Base-by-base conservation (phyloP, 2,329 filamentous ascomycete genomes). In the Penicillium sp. region DNA sequence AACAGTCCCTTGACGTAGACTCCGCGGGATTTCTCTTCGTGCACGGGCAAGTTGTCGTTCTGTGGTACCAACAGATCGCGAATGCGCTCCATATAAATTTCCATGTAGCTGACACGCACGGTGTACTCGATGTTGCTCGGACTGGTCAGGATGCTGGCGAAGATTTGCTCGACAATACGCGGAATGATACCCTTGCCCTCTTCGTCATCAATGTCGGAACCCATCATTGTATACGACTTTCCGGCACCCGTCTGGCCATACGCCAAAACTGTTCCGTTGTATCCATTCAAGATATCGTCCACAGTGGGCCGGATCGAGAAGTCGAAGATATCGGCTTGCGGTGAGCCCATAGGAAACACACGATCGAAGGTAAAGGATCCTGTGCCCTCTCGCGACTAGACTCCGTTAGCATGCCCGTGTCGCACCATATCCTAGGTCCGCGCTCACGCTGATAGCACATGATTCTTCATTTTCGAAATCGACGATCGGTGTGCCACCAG, bases 141-240 rank as follows among this genome's bases (percentile, higher is more conserved):
- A 67, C 92, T 96, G 22, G 89, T 86, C 77, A 97, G 82, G 74
- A 97, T 97, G 77, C 90, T 96, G 66, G 89, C 88, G 73, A 97
- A 97, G 72, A 97, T 97, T 78, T 97, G 93, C 77, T 97, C 91
- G 65, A 97, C 89, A 65, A 97, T 97, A 69, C 94, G 89, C 49
- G 94, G 94, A 66, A 97, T 97, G 60, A 99, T 92, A 82, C 94
- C 94, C 73, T 92, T 90, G 63, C 88, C 88, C 31, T 88, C 84
- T 2, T 90, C 86, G 75, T 97, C 90, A 70, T 95, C 91, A 77
- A 99, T 97, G 75, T 93, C 92, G 49, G 89, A 89, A 58, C 90
- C 90, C 91, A 95, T 96, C 94, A 99, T 99, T 51, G 94, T 97
- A 74, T 96, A 97, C 22, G 94, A 97, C 81, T 99, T 99, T 81